Conservation (phyloP, 805 yeast genomes). For the Ogataea trehalophila region DNA sequence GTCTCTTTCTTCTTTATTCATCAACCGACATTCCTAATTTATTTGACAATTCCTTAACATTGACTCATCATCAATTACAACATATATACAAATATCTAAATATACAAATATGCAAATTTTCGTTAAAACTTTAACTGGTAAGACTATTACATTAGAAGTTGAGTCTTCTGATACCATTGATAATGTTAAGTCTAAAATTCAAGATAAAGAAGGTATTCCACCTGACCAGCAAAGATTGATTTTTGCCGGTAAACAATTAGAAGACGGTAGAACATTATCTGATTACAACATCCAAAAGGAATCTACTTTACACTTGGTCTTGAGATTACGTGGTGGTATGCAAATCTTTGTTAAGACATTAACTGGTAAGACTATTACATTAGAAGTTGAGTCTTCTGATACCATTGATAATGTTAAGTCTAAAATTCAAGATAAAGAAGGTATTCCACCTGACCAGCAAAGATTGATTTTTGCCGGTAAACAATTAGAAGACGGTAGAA, state of each 20-base stretch:
- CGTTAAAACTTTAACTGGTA: constrained; percentile 87
- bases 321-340: constrained; percentile 45
- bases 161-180: constrained; percentile 43
- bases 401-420: constrained; percentile 40
- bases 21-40: too few relatives aligned
- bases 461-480: constrained; percentile 41
- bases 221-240: constrained; percentile 40
- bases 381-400: constrained; percentile 65
- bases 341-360: constrained; percentile 77
- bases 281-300: constrained; percentile 57
- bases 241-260: constrained; percentile 41
- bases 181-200: constrained; percentile 38
- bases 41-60: too few relatives aligned
- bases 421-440: constrained; percentile 39
- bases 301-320: constrained; percentile 33
- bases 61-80: neutral
- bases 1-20: too few relatives aligned
- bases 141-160: constrained; percentile 83
- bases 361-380: constrained; percentile 91
- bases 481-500: constrained; percentile 66
- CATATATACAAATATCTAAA: neutral
- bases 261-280: constrained; percentile 83
- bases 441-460: constrained; percentile 40
- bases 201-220: constrained; percentile 40
- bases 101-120: constrained; percentile 70